A percentile compares a stretch with the other conserved stretches of the same genome.
Conservation (phyloP, 1,284 basidiomycete genomes). For the Ceratobasidium sp. region DNA sequence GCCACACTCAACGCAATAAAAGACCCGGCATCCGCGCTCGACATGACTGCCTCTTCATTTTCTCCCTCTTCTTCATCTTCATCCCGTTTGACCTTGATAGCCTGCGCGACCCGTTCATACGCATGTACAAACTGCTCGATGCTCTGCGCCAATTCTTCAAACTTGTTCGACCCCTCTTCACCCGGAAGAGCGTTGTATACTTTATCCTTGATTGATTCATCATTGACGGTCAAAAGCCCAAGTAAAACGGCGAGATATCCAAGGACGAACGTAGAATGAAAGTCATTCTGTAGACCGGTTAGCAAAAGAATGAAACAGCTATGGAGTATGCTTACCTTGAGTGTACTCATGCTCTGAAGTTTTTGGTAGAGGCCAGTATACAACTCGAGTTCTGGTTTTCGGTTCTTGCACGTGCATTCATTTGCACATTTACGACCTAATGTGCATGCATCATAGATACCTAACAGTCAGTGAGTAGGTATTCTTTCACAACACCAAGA, state of each 20-base stretch:
- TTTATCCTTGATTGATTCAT: conserved; percentile 23
- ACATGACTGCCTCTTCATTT: background rate
- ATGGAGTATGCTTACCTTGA: conserved; percentile 2
- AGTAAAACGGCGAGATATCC: conserved; percentile 21
- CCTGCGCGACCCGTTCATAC: conserved; percentile 24
- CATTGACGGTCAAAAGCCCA: conserved; percentile 21
- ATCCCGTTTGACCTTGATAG: conserved; percentile 11
- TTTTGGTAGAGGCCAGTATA: conserved; percentile 8
- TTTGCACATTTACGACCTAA: conserved; percentile 7
- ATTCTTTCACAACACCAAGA: conserved; percentile 23
- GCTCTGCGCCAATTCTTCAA: conserved; percentile 29
- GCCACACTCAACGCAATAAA: conserved; percentile 17
- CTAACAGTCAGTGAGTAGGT: conserved; percentile 48
- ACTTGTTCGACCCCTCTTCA: conserved; percentile 11
- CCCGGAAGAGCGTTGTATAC: conserved; percentile 18
- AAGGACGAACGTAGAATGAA: conserved; percentile 24
- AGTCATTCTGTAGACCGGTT: conserved; percentile 7
- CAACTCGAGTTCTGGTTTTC: conserved; percentile 8
- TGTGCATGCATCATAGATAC: conserved; percentile 59
- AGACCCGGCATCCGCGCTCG: conserved; percentile 17
- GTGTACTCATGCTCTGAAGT: conserved; percentile 4
- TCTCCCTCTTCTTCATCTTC: background rate
- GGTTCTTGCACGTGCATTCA: conserved; percentile 28
- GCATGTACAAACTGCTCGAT: conserved; percentile 34
- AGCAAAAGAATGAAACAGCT: background rate